Percentiles rank a stretch among this genome's conserved stretches.
Evolutionary conservation across 1,284 basidiomycete genomes (phyloP).

Genomic region (Irpex lacteus): DNA sequence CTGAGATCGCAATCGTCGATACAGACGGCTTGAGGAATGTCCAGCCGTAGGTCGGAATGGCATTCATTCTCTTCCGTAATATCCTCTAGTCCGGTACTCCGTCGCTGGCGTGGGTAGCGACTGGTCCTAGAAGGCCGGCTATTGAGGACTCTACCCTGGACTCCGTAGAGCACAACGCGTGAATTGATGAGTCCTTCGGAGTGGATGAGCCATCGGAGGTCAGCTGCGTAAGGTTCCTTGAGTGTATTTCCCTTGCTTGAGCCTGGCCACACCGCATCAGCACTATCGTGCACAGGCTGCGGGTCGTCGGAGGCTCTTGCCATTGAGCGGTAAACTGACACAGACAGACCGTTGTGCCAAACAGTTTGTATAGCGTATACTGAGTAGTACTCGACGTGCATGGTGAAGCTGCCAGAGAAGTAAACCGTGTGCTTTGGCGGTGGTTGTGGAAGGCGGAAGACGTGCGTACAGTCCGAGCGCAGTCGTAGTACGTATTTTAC

Average conservation of each 20-base stretch:
- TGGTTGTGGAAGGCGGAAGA: no score
- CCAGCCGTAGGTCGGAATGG: neutral
- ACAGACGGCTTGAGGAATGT: neutral
- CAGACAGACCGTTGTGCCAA: no score
- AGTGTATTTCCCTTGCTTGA: neutral
- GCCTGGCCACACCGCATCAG: neutral
- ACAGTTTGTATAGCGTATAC: no score
- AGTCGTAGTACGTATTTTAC: neutral
- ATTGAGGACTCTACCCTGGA: no score
- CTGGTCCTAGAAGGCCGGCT: neutral
- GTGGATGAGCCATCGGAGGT: neutral
- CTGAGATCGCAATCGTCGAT: neutral
- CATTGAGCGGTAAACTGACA: neutral
- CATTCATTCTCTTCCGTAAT: neutral
- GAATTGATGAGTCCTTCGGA: neutral
- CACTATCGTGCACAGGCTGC: neutral
- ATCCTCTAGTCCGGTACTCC: neutral
- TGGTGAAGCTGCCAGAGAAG: no score
- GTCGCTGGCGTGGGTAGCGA: neutral
- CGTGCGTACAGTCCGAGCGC: neutral
- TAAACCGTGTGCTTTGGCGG: no score
- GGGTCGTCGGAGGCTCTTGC: neutral
- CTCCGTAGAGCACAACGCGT: no score
- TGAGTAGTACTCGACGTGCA: no score
- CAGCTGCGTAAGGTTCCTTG: neutral